These are phyloP conservation scores for Osmanthus fragrans DNA, from an alignment of 257 asterid genomes.

Conservation along the genomic window DNA sequence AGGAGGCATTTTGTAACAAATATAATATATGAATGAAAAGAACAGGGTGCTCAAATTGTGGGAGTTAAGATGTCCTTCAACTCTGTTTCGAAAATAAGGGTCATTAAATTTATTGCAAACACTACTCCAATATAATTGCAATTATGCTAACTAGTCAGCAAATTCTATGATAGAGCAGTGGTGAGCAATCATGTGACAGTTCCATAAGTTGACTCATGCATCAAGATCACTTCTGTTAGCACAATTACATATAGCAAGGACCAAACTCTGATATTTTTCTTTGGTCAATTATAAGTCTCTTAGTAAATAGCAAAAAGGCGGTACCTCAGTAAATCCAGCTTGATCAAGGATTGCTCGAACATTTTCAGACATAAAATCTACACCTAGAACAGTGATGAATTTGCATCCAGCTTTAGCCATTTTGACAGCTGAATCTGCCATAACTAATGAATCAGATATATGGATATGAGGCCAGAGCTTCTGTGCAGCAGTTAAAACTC, in stretches of 20 bases:
- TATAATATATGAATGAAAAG: too few species aligned
- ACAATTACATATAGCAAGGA: background rate
- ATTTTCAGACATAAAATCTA: conserved; percentile 97
- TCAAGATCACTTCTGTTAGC: background rate
- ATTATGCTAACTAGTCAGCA: too few species aligned
- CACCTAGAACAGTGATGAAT: conserved; percentile 87
- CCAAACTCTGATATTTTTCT: too few species aligned
- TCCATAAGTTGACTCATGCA: background rate
- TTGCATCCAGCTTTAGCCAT: conserved; percentile 95
- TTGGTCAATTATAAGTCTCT: background rate
- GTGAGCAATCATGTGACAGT: background rate
- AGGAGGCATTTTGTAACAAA: background rate
- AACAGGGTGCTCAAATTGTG: too few species aligned
- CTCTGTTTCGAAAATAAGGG: background rate
- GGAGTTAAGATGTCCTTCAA: background rate
- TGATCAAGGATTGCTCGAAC: conserved; percentile 96
- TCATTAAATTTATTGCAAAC: too few species aligned
- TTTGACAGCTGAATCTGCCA: conserved; percentile 97
- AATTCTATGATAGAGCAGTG: too few species aligned
- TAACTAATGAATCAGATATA: conserved; percentile 90
- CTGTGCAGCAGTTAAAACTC: conserved; percentile 91
- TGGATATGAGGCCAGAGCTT: conserved; percentile 97
- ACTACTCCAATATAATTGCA: too few species aligned
- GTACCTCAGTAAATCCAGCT: conserved; percentile 91
- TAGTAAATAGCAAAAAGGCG: background rate